A percentile compares a stretch with the other conserved stretches of the same genome.
These are phyloP conservation scores for Globisporangium alternatum DNA, from an alignment of 352 stramenopile genomes.

Conservation along the genomic window DNA sequence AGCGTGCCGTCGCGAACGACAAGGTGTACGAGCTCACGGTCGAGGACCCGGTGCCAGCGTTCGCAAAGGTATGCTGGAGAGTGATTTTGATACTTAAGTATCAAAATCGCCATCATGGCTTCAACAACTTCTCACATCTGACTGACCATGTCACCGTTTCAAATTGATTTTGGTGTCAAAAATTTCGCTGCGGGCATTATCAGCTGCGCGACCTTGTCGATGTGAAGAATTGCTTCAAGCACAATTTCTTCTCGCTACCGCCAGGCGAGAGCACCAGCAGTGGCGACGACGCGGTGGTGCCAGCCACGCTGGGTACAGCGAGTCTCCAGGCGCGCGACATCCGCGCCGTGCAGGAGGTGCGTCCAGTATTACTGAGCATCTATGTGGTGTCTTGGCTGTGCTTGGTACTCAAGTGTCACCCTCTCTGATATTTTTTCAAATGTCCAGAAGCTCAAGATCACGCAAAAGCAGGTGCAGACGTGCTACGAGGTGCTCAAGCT, in stretches of 20 bases:
- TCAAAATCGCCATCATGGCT: background rate
- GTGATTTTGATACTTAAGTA: background rate
- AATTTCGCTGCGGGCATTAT: background rate
- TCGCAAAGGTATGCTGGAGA: conserved; percentile 26
- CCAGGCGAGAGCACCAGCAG: conserved; percentile 19
- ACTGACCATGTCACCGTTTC: background rate
- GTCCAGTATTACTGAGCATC: background rate
- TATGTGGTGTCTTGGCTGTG: background rate
- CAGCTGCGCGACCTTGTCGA: conserved; percentile 77
- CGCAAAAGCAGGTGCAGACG: conserved; percentile 68
- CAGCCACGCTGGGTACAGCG: conserved; percentile 32
- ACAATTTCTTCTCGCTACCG: conserved; percentile 57
- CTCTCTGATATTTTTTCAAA: background rate
- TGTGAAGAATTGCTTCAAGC: conserved; percentile 52
- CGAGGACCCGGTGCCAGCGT: conserved; percentile 80
- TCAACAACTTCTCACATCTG: background rate
- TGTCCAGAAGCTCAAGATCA: conserved; percentile 67
- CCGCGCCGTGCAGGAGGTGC: conserved; percentile 55
- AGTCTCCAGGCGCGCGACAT: conserved; percentile 48
- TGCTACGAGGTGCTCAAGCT: conserved; percentile 82
- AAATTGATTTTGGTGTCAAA: background rate
- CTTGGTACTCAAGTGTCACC: background rate
- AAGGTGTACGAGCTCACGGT: conserved; percentile 82
- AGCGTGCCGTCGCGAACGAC: conserved; percentile 42
- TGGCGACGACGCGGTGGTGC: conserved; percentile 7